phyloP scores from a whole-genome alignment of 2,329 filamentous ascomycete genomes.

The Chrysosporium queenslandicum region DNA sequence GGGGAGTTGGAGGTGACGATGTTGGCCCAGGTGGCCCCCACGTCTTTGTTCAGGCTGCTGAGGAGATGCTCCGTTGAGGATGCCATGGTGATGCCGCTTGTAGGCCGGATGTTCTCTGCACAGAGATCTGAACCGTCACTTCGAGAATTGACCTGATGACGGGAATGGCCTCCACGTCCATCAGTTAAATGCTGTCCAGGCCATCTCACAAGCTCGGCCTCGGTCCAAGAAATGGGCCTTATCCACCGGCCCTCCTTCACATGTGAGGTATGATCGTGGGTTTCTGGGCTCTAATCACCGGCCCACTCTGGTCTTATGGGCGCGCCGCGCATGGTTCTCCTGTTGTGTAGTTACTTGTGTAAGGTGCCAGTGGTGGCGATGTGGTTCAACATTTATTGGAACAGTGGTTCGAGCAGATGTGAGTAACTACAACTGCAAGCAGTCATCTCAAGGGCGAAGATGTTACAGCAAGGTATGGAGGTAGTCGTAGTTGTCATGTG shows the following conservation, averaged over 20 bases:
- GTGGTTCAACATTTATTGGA: too few species aligned
- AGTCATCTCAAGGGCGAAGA: too few species aligned
- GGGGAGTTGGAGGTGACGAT: constrained; percentile 15
- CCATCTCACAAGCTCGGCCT: not conserved
- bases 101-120: not conserved
- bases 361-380: too few species aligned
- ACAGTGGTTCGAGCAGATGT: too few species aligned
- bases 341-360: too few species aligned
- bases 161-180: not conserved
- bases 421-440: too few species aligned
- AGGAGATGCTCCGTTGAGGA: not conserved
- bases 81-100: not conserved
- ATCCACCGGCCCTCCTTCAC: too few species aligned
- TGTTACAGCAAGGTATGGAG: too few species aligned
- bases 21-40: not conserved
- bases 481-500: too few species aligned
- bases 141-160: not conserved
- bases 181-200: not conserved
- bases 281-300: too few species aligned
- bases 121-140: not conserved
- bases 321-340: too few species aligned
- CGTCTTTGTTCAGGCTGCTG: not conserved
- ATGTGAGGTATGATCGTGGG: not conserved
- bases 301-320: too few species aligned
- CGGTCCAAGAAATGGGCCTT: not conserved